These are phyloP conservation scores for Aspergillus asperescens DNA, from an alignment of 495 filamentous ascomycete genomes.

Conservation along the genomic window DNA sequence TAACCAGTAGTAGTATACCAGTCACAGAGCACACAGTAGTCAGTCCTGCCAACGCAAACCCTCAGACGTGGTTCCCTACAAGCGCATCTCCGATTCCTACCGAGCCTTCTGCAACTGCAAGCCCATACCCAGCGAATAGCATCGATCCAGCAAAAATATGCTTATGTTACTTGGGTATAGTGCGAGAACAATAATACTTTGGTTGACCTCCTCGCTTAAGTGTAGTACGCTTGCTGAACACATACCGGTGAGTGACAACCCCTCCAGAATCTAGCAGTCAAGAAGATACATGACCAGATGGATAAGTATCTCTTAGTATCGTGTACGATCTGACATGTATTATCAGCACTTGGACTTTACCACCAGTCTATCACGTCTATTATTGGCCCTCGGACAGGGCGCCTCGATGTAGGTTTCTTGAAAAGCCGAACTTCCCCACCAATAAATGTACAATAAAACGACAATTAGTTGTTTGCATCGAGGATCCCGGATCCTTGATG, in stretches of 20 bases:
- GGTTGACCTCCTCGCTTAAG: too few relatives aligned
- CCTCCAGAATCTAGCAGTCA: too few relatives aligned
- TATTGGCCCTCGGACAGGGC: neutral
- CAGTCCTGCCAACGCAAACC: conserved; percentile 17
- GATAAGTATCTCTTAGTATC: neutral
- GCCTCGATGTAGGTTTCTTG: conserved; percentile 2
- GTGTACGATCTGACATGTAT: neutral
- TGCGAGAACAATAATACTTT: too few relatives aligned
- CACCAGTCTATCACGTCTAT: neutral
- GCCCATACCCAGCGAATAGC: neutral
- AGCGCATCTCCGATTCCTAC: conserved; percentile 1
- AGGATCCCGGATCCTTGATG: neutral
- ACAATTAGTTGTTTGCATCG: neutral
- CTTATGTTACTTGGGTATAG: too few relatives aligned
- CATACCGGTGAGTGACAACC: too few relatives aligned
- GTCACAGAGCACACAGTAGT: neutral
- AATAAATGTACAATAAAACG: conserved; percentile 6
- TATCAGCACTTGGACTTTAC: neutral
- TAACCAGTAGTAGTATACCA: neutral
- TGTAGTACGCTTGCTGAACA: too few relatives aligned
- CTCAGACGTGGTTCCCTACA: conserved; percentile 21
- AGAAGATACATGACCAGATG: neutral
- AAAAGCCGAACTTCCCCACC: conserved; percentile 4
- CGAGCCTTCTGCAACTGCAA: conserved; percentile 9
- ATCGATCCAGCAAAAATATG: too few relatives aligned